A percentile compares a stretch with the other conserved stretches of the same genome.
Evolutionary conservation across 139 green algal species (phyloP).

Genomic region (Coccomyxa sp.): DNA sequence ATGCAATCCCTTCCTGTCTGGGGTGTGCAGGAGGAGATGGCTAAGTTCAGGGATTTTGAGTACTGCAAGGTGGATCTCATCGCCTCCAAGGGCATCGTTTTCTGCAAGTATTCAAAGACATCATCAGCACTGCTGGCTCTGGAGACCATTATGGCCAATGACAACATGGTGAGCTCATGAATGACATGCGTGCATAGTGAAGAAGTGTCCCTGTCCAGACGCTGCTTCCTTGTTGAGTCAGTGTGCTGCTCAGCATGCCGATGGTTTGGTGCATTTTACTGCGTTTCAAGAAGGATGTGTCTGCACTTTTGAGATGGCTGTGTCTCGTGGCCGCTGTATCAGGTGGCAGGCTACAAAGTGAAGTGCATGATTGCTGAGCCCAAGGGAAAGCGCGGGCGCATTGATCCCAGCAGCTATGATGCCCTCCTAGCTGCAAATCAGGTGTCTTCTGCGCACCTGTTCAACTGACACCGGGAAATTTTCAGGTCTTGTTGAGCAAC

Average conservation of each 20-base stretch:
- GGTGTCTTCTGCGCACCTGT: slow-evolving; percentile 11
- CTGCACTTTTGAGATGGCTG: background rate
- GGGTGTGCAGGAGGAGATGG: slow-evolving; percentile 51
- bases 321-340: background rate
- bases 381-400: slow-evolving; percentile 65
- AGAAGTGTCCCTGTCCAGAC: background rate
- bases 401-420: slow-evolving; percentile 13
- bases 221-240: too few relatives aligned
- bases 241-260: background rate
- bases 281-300: background rate
- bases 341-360: slow-evolving; percentile 80
- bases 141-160: slow-evolving; percentile 59
- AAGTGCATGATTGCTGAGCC: slow-evolving; percentile 91
- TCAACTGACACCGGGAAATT: background rate
- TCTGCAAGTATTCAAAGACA: slow-evolving; percentile 79
- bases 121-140: slow-evolving; percentile 69
- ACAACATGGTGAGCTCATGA: slow-evolving; percentile 29
- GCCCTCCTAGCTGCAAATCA: background rate
- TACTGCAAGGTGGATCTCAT: slow-evolving; percentile 93
- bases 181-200: background rate
- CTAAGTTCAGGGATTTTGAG: slow-evolving; percentile 64
- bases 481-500: too few relatives aligned
- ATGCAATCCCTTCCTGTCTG: background rate
- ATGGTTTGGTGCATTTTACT: too few relatives aligned
- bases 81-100: slow-evolving; percentile 79